A percentile compares a stretch with the other conserved stretches of the same genome.
These are phyloP conservation scores for Selaginella tamariscina DNA, from an alignment of 75 land plant genomes.

Conservation along the genomic window DNA sequence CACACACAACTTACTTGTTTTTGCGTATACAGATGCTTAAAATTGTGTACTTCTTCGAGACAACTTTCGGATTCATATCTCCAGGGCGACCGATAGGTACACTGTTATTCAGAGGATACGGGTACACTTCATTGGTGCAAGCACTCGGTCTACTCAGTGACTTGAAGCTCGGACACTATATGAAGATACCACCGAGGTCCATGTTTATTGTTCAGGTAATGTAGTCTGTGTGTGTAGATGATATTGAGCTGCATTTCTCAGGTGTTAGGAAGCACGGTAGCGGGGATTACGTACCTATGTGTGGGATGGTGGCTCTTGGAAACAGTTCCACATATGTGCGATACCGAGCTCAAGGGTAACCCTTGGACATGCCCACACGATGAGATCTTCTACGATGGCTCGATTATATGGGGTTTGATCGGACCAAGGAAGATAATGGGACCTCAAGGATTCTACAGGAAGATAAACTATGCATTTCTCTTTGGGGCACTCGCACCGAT, in stretches of 20 bases:
- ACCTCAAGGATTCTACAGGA: not conserved
- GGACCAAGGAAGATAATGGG: not conserved
- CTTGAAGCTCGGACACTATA: conserved; percentile 10
- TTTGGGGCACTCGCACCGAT: not conserved
- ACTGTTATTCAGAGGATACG: not conserved
- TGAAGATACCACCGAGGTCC: conserved; percentile 9
- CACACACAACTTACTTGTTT: not conserved
- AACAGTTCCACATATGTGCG: conserved; percentile 4
- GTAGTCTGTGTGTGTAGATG: not conserved
- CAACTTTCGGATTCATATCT: not conserved
- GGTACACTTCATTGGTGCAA: not conserved
- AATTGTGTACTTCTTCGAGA: not conserved
- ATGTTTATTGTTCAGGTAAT: conserved; percentile 9
- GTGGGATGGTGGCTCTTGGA: not conserved
- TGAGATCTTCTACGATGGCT: not conserved
- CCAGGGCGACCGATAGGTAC: not conserved
- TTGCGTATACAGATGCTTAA: not conserved
- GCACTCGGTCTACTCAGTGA: not conserved
- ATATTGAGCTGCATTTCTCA: not conserved
- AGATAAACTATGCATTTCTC: not conserved
- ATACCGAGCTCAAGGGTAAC: not conserved
- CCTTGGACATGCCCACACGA: conserved; percentile 7
- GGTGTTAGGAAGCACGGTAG: not conserved
- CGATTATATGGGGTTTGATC: not conserved
- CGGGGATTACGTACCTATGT: not conserved